Conservation (phyloP, 495 filamentous ascomycete genomes). For the Aspergillus kassunensis region DNA sequence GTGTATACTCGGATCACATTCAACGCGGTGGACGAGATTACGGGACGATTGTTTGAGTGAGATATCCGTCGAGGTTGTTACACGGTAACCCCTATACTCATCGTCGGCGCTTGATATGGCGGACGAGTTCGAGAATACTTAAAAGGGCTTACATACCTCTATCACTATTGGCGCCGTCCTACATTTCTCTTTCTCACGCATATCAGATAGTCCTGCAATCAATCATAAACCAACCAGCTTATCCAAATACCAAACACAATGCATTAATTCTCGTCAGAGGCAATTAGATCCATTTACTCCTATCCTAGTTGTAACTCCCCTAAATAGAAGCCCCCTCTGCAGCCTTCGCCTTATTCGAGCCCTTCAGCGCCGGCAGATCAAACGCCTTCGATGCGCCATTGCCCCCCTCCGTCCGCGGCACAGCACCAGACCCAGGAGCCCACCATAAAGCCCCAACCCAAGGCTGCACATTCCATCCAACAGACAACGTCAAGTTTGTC, state of each 20-base stretch:
- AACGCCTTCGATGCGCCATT: conserved; percentile 64
- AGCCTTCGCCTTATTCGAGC: conserved; percentile 23
- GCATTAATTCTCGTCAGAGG: too few species aligned
- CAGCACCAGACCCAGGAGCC: conserved; percentile 51
- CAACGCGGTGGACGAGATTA: conserved; percentile 63
- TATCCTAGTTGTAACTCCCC: background rate
- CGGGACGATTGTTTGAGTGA: conserved; percentile 39
- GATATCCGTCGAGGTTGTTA: too few species aligned
- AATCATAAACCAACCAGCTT: too few species aligned
- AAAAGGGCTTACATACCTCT: too few species aligned
- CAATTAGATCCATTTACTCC: background rate
- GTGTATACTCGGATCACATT: conserved; percentile 77
- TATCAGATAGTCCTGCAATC: too few species aligned
- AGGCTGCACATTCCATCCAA: conserved; percentile 96
- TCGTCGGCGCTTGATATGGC: too few species aligned
- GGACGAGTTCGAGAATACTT: too few species aligned
- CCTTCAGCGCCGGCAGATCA: conserved; percentile 68
- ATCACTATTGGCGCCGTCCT: too few species aligned
- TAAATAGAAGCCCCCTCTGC: conserved; percentile 14
- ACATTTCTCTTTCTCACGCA: too few species aligned
- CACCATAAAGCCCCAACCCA: conserved; percentile 89
- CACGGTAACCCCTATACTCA: too few species aligned
- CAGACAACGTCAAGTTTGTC: conserved; percentile 67
- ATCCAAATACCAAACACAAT: too few species aligned
- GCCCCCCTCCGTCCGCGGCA: conserved; percentile 60